Conservation (phyloP, 2,329 filamentous ascomycete species). For the Cercospora janseana region DNA sequence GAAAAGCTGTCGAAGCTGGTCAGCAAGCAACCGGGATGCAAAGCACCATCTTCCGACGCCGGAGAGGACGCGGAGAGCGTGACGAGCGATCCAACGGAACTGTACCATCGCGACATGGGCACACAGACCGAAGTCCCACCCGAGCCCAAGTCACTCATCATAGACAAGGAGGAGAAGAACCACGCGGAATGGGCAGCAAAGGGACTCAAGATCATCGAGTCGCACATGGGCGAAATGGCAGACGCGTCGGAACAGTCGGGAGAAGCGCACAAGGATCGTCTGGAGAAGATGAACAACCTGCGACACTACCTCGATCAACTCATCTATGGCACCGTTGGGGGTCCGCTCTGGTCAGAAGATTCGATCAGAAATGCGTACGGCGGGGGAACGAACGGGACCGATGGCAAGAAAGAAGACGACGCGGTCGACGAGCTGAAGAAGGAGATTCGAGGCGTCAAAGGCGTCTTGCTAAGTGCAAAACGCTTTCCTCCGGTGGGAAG, state of each 20-base stretch:
- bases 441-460: slow-evolving; percentile 76
- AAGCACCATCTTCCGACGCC: slow-evolving; percentile 34
- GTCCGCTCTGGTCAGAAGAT: slow-evolving; percentile 30
- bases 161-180: slow-evolving; percentile 26
- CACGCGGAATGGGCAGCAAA: slow-evolving; percentile 30
- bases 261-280: slow-evolving; percentile 53
- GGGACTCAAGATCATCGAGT: slow-evolving; percentile 50
- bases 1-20: slow-evolving; percentile 47
- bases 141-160: slow-evolving; percentile 42
- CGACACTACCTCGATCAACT: slow-evolving; percentile 65
- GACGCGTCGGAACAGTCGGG: slow-evolving; percentile 54
- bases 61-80: slow-evolving; percentile 51
- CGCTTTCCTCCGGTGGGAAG: slow-evolving; percentile 53
- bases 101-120: slow-evolving; percentile 78
- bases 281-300: slow-evolving; percentile 53
- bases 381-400: neutral
- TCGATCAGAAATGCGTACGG: slow-evolving; percentile 26
- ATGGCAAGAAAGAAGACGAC: slow-evolving; percentile 56
- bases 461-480: slow-evolving; percentile 69
- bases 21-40: slow-evolving; percentile 29
- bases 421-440: slow-evolving; percentile 71
- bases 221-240: slow-evolving; percentile 51
- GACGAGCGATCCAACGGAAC: slow-evolving; percentile 66
- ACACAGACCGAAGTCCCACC: slow-evolving; percentile 66
- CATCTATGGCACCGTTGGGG: slow-evolving; percentile 43